Base-by-base conservation (phyloP, 129 eudicot genomes). In the Centella asiatica region DNA sequence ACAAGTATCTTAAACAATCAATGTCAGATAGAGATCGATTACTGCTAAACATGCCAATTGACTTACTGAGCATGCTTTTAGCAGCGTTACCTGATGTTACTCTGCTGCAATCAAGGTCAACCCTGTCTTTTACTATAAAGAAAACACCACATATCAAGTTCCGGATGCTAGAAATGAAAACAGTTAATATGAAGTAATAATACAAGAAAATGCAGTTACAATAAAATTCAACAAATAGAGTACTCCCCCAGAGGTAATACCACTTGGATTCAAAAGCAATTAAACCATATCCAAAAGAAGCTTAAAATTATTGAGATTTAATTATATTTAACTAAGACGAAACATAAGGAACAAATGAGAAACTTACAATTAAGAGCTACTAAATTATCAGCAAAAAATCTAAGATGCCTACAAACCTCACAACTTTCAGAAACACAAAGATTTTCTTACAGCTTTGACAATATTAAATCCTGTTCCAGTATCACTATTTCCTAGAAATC, bases 61-160 rank as follows among this genome's bases (percentile, higher is more conserved):
- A 64, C n/a, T 32, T 46, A 46, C 46, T 32, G 3, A 55, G 27
- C 40, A 23, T 17, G 57, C 66, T 59, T 49, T 53, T 49, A 13
- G 14, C 29, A 57, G 59, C 23, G 31, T 33, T 37, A 29, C 52
- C 49, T 72, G 65, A 47, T 22, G 19, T 34, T 37, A 23, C 36
- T 27, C 60, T 37, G 42, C 50, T 20, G 57, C 62, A 72, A 71
- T 65, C 70, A 53, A 42, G 68, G 72, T 57, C 74, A 69, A 23
- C 61, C 72, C 79, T 77, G 60, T 57, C 83, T 77, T 80, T 74
- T 34, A 77, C 71, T 67, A 29, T 60, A 54, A 26, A 60, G 69
- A 28, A 70, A 63, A 20, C 36, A 53, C 42, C 53, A 73, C 29
- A 61, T 18, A 34, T 45, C 52, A 63, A 23, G 58, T 39, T 76